Evolutionary conservation across 2,329 filamentous ascomycete genomes (phyloP), one percentile per base, ranked within the genome.

Genomic region (Aspergillus terreus): DNA sequence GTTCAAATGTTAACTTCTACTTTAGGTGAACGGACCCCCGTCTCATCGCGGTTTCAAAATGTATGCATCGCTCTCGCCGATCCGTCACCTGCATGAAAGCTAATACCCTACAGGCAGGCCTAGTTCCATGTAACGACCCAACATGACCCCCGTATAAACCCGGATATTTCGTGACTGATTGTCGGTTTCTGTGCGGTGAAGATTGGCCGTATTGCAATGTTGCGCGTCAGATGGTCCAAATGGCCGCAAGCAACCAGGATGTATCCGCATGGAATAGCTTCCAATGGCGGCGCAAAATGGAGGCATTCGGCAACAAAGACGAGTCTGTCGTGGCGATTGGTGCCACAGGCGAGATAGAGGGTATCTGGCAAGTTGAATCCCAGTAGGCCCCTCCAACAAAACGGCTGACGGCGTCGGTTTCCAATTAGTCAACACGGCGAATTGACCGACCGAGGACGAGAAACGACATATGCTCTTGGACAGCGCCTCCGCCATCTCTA

Each of bases 121-220:
- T 81, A 19, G 65, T 70, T 50, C 67, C 77, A 58, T 78, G 77
- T 79, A 75, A 60, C 47, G 44, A 30, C 32, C 44, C 32, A 49
- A 44, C 27, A 14, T 12, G 32, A 4, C 15, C 40, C 36, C 17
- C 44, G 15, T 27, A 21, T 49, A 44, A 23, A 44, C 33, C 46
- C 44, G 15, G 9, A 25, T 17, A n/a, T 11, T 32, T 5, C 40
- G 45, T 47, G 27, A 50, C 49, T 46, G 41, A 43, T 45, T 40
- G 11, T 33, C 6, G 21, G 11, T 21, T 44, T 15, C 21, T 30
- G 38, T 19, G 49, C 50, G 61, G 49, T 46, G 42, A 58, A 78
- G 79, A 84, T 72, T 99, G 94, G 94, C 90, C 94, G 1, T 97
- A 96, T 73, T 99, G 94, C 74, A 82, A 82, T 58, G 83, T 86